phyloP scores from a whole-genome alignment of 140 eudicot species.

The Anethum foeniculum region DNA sequence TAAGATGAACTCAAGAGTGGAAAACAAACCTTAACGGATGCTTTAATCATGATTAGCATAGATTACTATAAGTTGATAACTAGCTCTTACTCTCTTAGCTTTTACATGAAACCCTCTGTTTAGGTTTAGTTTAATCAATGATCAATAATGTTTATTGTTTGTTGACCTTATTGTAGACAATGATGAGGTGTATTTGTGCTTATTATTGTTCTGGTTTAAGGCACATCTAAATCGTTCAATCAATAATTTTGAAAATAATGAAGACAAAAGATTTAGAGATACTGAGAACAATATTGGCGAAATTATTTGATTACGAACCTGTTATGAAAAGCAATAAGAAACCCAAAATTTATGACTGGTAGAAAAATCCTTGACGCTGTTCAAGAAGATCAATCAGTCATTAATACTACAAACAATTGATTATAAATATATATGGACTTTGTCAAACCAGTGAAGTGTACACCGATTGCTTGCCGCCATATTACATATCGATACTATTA shows the following conservation, averaged over 20 bases:
- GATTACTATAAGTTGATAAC: not conserved
- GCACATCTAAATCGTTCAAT: not conserved
- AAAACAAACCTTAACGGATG: not conserved
- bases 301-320: not conserved
- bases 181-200: not conserved
- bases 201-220: not conserved
- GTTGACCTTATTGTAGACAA: not conserved
- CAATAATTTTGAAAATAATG: not conserved
- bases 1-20: not conserved
- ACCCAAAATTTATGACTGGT: not conserved
- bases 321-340: not conserved
- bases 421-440: not conserved
- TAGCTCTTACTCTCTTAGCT: not conserved
- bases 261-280: too few relatives aligned
- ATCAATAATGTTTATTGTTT: not conserved
- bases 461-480: not conserved
- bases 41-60: not conserved
- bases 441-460: not conserved
- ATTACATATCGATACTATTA: too few relatives aligned
- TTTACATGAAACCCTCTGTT: not conserved
- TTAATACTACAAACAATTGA: not conserved
- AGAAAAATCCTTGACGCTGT: not conserved
- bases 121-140: not conserved
- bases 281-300: not conserved
- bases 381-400: not conserved